These are phyloP conservation scores for Thyridium curvatum DNA, from an alignment of 2,329 filamentous ascomycete species.

Conservation along the genomic window DNA sequence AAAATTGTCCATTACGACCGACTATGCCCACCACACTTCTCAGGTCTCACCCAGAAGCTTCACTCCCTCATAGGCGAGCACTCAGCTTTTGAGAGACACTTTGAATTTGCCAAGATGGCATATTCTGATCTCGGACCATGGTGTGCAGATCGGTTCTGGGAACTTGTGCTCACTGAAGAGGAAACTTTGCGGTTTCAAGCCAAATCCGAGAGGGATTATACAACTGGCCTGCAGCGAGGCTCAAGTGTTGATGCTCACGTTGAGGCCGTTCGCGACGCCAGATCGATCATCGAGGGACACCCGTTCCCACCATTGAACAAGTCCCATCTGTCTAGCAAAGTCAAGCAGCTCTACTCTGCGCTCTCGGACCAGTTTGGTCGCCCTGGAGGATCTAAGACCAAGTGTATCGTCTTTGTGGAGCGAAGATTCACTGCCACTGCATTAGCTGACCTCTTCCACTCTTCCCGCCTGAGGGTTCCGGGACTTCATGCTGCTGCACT, in stretches of 20 bases:
- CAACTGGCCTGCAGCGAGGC: slow-evolving; percentile 7
- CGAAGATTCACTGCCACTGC: slow-evolving; percentile 71
- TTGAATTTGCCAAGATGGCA: slow-evolving; percentile 52
- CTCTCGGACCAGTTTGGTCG: slow-evolving; percentile 58
- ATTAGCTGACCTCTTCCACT: slow-evolving; percentile 60
- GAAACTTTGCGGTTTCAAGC: slow-evolving; percentile 56
- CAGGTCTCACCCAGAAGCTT: slow-evolving; percentile 56
- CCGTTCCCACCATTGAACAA: slow-evolving; percentile 28
- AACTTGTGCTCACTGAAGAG: slow-evolving; percentile 58
- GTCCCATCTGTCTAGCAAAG: slow-evolving; percentile 63
- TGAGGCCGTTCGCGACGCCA: slow-evolving; percentile 51
- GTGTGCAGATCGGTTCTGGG: slow-evolving; percentile 81
- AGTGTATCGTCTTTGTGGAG: slow-evolving; percentile 83
- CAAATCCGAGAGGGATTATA: slow-evolving; percentile 30
- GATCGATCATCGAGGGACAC: slow-evolving; percentile 46
- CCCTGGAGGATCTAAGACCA: slow-evolving; percentile 43
- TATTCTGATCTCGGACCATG: slow-evolving; percentile 69
- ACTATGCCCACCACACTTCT: slow-evolving; percentile 49
- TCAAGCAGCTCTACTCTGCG: slow-evolving; percentile 52
- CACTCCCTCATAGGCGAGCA: slow-evolving; percentile 33
- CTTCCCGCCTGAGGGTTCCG: slow-evolving; percentile 45
- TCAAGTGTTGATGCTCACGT: slow-evolving; percentile 46
- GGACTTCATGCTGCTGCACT: slow-evolving; percentile 57
- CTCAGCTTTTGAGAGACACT: slow-evolving; percentile 45
- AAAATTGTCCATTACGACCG: slow-evolving; percentile 46